Conservation (phyloP, 1,284 basidiomycete genomes). For the Pseudozyma flocculosa region DNA sequence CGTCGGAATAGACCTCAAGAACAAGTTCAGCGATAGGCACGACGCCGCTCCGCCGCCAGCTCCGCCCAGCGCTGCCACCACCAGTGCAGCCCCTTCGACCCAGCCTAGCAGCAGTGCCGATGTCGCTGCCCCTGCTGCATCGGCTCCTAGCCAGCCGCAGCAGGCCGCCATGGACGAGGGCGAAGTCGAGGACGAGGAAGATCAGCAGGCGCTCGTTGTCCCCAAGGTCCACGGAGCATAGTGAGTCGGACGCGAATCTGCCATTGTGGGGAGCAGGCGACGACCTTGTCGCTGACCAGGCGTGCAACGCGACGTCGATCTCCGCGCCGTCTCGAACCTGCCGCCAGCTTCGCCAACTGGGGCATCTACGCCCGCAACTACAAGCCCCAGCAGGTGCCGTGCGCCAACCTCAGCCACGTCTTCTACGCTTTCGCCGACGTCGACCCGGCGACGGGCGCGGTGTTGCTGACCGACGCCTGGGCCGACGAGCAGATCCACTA, state of each 20-base stretch:
- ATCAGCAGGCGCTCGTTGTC: not conserved
- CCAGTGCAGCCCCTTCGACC: not conserved
- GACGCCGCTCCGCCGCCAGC: constrained; percentile 27
- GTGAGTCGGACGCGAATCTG: not conserved
- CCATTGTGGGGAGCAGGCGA: not conserved
- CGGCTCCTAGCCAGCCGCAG: not conserved
- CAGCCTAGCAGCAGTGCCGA: not conserved
- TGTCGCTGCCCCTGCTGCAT: not conserved
- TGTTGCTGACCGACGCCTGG: constrained; percentile 72
- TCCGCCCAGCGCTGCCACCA: constrained; percentile 8
- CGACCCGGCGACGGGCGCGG: constrained; percentile 65
- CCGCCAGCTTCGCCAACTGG: constrained; percentile 66
- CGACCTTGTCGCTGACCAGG: too few relatives aligned
- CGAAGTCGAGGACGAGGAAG: not conserved
- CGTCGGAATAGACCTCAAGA: constrained; percentile 16
- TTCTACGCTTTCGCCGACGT: constrained; percentile 85
- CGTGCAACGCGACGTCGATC: too few relatives aligned
- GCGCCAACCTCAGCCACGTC: constrained; percentile 71
- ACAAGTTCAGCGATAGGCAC: constrained; percentile 30
- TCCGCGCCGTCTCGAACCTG: not conserved
- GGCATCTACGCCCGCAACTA: constrained; percentile 93
- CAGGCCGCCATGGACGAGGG: not conserved
- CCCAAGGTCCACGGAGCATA: not conserved
- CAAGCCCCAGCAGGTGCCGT: constrained; percentile 68
- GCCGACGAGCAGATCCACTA: constrained; percentile 68